Evolutionary conservation across 352 stramenopile species (phyloP), one percentile per base, ranked within the genome.

Genomic region (Pythium rhizo-oryzae): DNA sequence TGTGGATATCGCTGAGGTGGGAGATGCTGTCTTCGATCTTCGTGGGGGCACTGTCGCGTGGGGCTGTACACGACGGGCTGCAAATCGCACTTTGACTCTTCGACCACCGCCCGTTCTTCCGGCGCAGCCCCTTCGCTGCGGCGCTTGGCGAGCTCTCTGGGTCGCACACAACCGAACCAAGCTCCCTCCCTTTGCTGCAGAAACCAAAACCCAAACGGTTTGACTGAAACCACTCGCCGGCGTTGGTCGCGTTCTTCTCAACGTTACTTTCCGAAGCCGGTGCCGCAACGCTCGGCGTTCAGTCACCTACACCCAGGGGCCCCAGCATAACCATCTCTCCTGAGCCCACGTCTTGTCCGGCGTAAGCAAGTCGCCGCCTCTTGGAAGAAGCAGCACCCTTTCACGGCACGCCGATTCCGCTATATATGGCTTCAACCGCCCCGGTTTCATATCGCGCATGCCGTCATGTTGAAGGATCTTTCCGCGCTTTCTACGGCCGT

Each of bases 21-120:
- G 41, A 54, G 46, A 49, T 61, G 53, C 53, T 23, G 55, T 56
- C 58, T 57, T 46, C 24, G 49, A 58, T 50, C 59, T 65, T 49
- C 16, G 8, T 30, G 13, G 16, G 23, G 24, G 23, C 59, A 51
- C 46, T 21, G 47, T 58, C 59, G n/a, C 54, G 54, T 61, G 39
- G 37, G 57, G n/a, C 28, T 53, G 33, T 44, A 65, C 56, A 43
- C 56, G 50, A 51, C 18, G 46, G 25, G 53, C 59, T 41, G 66
- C 66, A 72, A 72, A 72, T 72, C 66, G 59, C 53, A 62, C 52
- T 72, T 62, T 72, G 66, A 72, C 54, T 37, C 59, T 60, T 72
- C 66, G 65, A 57, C 46, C 12, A 35, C 24, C 55, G 56, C 28
- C 30, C 9, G 28, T 61, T 72, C 65, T 71, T 63, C 41, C 23